Evolutionary conservation across 75 land plant species (phyloP).

Genomic region (Adiantum capillusveneris): DNA sequence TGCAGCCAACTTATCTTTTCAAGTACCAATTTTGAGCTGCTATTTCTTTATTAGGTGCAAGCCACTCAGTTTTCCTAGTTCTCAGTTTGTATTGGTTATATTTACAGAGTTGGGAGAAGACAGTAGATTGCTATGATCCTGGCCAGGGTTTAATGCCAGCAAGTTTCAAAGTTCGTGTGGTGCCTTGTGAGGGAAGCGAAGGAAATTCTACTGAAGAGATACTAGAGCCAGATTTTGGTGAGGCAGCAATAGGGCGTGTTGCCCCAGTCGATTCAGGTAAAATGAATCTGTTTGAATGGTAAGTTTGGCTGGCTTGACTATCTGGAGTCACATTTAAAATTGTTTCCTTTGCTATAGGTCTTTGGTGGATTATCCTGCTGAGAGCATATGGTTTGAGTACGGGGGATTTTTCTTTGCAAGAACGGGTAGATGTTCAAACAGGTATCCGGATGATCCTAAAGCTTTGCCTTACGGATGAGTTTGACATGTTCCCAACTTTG

Average conservation of each 20-base stretch:
- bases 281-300: slow-evolving; percentile 19
- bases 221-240: slow-evolving; percentile 35
- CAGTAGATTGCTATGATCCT: slow-evolving; percentile 91
- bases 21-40: no score
- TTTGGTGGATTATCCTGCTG: slow-evolving; percentile 93
- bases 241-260: slow-evolving; percentile 35
- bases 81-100: neutral
- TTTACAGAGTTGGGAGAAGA: slow-evolving; percentile 93
- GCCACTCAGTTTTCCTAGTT: no score
- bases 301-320: no score
- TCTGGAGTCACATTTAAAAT: neutral
- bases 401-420: slow-evolving; percentile 75
- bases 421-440: slow-evolving; percentile 91
- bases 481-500: slow-evolving; percentile 95
- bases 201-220: slow-evolving; percentile 27
- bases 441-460: slow-evolving; percentile 89
- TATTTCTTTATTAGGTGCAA: no score
- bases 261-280: slow-evolving; percentile 71
- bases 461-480: slow-evolving; percentile 88
- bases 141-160: slow-evolving; percentile 59
- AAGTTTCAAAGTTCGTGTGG: slow-evolving; percentile 33
- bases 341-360: slow-evolving; percentile 32
- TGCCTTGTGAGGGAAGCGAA: slow-evolving; percentile 42
- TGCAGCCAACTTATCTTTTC: no score
- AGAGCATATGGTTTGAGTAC: slow-evolving; percentile 89